Percentiles rank a stretch among this genome's conserved stretches.
Evolutionary conservation across 2,329 filamentous ascomycete species (phyloP).

Genomic region (Curvularia verruculosa): DNA sequence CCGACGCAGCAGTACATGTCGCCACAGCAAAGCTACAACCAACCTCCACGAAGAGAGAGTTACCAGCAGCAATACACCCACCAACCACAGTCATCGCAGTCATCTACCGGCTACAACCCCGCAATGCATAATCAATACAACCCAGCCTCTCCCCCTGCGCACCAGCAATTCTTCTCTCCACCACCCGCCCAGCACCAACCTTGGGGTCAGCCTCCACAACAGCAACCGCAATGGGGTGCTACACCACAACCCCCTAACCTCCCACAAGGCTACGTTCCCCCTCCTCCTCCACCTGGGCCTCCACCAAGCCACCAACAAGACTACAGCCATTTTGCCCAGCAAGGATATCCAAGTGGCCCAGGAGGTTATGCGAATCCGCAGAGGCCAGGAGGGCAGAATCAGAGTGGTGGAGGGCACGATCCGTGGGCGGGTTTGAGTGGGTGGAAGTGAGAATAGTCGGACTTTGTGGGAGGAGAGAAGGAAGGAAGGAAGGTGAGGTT

Average conservation of each 20-base stretch:
- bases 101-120: constrained; percentile 53
- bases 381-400: constrained; percentile 39
- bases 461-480: not conserved
- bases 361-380: constrained; percentile 46
- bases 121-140: constrained; percentile 50
- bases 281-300: constrained; percentile 69
- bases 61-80: constrained; percentile 35
- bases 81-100: constrained; percentile 29
- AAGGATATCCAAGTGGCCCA: constrained; percentile 59
- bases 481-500: too few relatives aligned
- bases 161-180: constrained; percentile 62
- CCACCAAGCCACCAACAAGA: constrained; percentile 62
- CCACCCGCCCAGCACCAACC: constrained; percentile 54
- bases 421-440: constrained; percentile 74
- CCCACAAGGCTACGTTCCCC: constrained; percentile 69
- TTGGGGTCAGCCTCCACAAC: constrained; percentile 55
- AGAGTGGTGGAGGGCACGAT: constrained; percentile 50
- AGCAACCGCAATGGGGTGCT: constrained; percentile 61
- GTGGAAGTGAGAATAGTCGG: constrained; percentile 63
- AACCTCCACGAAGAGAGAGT: constrained; percentile 44
- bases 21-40: constrained; percentile 40
- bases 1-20: constrained; percentile 43
- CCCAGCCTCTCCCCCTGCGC: constrained; percentile 60
- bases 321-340: constrained; percentile 60
- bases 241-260: constrained; percentile 59